Evolutionary conservation across 768 basidiomycete genomes (phyloP), one percentile per base, ranked within the genome.

Genomic region (Tricholoma bakamatsutake): DNA sequence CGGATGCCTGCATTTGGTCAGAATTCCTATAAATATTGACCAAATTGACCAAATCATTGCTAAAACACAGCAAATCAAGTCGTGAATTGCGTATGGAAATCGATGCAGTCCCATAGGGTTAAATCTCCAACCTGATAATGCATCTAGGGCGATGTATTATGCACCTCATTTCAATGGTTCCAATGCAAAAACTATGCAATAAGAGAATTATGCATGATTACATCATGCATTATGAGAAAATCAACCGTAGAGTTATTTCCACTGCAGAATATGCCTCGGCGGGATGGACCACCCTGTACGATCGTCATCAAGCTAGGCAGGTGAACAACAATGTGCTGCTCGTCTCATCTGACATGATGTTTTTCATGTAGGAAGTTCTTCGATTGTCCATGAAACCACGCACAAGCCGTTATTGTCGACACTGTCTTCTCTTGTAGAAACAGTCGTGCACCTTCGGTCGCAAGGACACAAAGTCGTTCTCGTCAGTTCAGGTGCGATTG

Each of bases 401-500:
- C 92, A 96, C 64, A 85, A 93, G 62, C 94, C 96, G 0, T 78
- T 97, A 18, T 79, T 99, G 1, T 91, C 95, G 3, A 90, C 89
- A 3, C 80, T 99, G 28, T 97, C 96, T 0, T 84, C 91, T 0
- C 78, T 98, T 45, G 94, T 95, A 31, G 96, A 99, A 70, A 92
- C 93, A 0, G 92, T 93, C 12, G 79, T 92, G 13, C 72, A 83
- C 33, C 80, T 99, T 13, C 82, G 86, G 47, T 73, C 76, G 5
- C 75, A 86, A 42, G 96, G 96, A 0, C 96, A 99, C 73, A 89
- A 93, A 64, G 91, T 98, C 53, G 91, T 98, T 4, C 83, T 99
- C 10, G 93, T 97, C 57, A 93, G 90, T 64, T 97, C 94, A 18
- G 97, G 97, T 1, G 97, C 97, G n/a, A 98, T 98, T 56, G 97